phyloP scores from a whole-genome alignment of 2,329 filamentous ascomycete genomes.

The Metarhizium guizhouense region DNA sequence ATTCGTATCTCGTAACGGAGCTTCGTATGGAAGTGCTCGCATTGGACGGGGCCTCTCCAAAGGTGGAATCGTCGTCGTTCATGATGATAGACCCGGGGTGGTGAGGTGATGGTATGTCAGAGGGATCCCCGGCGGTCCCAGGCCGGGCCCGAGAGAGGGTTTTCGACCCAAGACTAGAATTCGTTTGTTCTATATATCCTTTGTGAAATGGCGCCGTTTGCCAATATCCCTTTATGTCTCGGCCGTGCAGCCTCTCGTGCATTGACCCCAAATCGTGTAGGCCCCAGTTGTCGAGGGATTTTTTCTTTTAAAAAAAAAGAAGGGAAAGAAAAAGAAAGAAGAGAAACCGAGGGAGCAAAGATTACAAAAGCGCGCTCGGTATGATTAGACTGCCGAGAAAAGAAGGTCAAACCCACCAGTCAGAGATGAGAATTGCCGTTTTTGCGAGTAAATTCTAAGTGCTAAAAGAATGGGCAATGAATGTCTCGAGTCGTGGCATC shows the following conservation, averaged over 20 bases:
- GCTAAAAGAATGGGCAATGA: too few species aligned
- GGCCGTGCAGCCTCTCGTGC: background rate
- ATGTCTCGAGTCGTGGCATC: too few species aligned
- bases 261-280: background rate
- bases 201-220: background rate
- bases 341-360: background rate
- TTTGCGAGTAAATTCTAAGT: too few species aligned
- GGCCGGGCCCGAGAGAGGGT: background rate
- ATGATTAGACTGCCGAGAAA: too few species aligned
- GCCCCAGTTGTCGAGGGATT: background rate
- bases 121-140: background rate
- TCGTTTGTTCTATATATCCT: background rate
- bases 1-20: constrained; percentile 24
- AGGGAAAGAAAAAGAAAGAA: background rate
- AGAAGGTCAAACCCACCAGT: too few species aligned
- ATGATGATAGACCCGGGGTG: background rate
- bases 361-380: too few species aligned
- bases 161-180: background rate
- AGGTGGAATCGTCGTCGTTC: constrained; percentile 9
- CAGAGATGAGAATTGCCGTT: too few species aligned
- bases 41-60: constrained; percentile 8
- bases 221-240: background rate
- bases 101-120: background rate
- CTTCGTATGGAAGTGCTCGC: constrained; percentile 20
- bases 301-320: background rate